Conservation (phyloP, 2,329 filamentous ascomycete species). For the Colletotrichum sp. region DNA sequence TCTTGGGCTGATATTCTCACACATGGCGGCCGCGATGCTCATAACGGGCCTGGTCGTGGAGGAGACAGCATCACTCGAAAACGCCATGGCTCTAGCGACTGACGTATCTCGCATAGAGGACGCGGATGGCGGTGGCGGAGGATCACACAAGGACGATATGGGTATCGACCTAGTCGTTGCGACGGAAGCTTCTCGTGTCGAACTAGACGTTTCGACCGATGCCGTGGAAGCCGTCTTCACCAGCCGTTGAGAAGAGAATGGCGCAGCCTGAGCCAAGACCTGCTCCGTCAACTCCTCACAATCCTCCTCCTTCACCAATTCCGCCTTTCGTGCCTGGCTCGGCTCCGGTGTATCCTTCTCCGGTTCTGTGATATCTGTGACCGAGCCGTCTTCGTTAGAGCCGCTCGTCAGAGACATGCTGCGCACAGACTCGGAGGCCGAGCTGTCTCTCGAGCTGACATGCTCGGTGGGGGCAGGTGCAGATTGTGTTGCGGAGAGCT, state of each 20-base stretch:
- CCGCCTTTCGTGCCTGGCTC: slow-evolving; percentile 33
- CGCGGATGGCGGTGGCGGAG: slow-evolving; percentile 7
- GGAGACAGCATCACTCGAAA: neutral
- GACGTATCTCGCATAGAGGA: neutral
- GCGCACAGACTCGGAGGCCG: slow-evolving; percentile 33
- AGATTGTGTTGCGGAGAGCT: slow-evolving; percentile 35
- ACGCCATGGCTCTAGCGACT: neutral
- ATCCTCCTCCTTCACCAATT: slow-evolving; percentile 37
- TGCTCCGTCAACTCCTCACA: slow-evolving; percentile 23
- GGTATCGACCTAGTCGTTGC: slow-evolving; percentile 9
- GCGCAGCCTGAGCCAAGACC: slow-evolving; percentile 20
- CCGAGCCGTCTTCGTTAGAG: slow-evolving; percentile 32
- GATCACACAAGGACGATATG: slow-evolving; percentile 17
- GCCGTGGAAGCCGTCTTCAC: neutral
- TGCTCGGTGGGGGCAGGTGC: slow-evolving; percentile 4
- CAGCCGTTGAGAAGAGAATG: neutral
- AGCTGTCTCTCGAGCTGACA: slow-evolving; percentile 43
- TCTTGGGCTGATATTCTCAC: neutral
- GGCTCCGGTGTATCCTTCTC: slow-evolving; percentile 52
- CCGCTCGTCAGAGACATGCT: slow-evolving; percentile 36
- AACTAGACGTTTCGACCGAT: neutral
- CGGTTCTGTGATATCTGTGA: slow-evolving; percentile 55
- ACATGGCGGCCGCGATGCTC: slow-evolving; percentile 15
- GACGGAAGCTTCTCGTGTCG: neutral
- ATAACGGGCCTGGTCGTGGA: neutral